phyloP scores from a whole-genome alignment of 2,329 filamentous ascomycete genomes.

The Knufia fluminis region DNA sequence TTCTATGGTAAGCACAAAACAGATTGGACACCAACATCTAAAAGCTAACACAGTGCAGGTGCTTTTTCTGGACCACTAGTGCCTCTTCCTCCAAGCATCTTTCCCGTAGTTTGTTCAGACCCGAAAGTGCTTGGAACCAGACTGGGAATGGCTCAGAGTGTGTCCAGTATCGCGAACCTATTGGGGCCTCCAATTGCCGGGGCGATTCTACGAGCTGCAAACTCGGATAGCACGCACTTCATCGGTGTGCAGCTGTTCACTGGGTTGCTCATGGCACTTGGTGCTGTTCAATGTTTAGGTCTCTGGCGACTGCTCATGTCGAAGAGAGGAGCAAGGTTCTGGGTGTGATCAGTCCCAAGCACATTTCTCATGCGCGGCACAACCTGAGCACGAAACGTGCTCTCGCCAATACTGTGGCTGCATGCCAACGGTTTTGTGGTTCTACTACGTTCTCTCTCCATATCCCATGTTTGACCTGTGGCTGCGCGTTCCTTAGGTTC shows the following conservation, averaged over 20 bases:
- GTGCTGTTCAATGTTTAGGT: constrained; percentile 27
- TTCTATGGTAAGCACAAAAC: constrained; percentile 40
- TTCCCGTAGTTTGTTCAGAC: constrained; percentile 43
- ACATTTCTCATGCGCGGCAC: no score
- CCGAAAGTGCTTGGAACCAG: constrained; percentile 37
- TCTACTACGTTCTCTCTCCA: no score
- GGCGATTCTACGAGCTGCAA: constrained; percentile 33
- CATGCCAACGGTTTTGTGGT: no score
- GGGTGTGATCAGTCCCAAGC: constrained; percentile 11
- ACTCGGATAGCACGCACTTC: constrained; percentile 26
- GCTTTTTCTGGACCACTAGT: constrained; percentile 53
- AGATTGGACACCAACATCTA: neutral
- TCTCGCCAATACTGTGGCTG: no score
- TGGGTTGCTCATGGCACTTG: constrained; percentile 32
- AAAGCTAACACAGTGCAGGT: constrained; percentile 25
- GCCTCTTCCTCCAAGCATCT: constrained; percentile 50
- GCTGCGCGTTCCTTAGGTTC: no score
- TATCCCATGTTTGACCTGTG: no score
- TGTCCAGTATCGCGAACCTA: constrained; percentile 39
- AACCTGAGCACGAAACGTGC: no score
- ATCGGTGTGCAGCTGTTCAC: constrained; percentile 39
- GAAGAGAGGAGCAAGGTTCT: constrained; percentile 13
- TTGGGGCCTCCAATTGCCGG: constrained; percentile 43
- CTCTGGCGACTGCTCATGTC: constrained; percentile 20
- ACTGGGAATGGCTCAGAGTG: constrained; percentile 42